Evolutionary conservation across 2,329 filamentous ascomycete species (phyloP).

Genomic region (Lasiodiplodia hormozganensis): DNA sequence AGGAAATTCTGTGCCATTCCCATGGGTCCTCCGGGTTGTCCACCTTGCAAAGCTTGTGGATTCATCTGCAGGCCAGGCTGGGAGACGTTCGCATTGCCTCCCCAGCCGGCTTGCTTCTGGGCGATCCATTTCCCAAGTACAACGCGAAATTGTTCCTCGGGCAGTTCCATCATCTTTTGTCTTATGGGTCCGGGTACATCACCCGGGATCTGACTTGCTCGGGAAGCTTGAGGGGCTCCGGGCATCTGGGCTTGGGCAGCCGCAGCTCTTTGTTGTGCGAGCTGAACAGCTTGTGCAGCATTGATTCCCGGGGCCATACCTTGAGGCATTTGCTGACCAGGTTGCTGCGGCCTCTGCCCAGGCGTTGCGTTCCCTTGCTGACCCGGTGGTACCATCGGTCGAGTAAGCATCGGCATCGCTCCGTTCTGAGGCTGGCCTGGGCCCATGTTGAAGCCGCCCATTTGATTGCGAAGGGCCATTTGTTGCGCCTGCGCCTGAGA

Average conservation of each 20-base stretch:
- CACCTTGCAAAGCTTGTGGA: conserved; percentile 36
- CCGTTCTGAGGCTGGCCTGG: conserved; percentile 48
- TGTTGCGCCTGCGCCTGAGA: conserved; percentile 36
- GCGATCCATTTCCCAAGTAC: conserved; percentile 10
- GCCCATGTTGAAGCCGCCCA: conserved; percentile 53
- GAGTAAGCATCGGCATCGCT: conserved; percentile 58
- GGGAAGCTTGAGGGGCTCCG: conserved; percentile 41
- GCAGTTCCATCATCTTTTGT: conserved; percentile 43
- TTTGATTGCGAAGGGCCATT: conserved; percentile 53
- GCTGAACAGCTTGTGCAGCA: conserved; percentile 41
- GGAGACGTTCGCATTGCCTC: conserved; percentile 6
- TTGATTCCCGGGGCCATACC: conserved; percentile 34
- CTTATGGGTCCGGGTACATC: conserved; percentile 41
- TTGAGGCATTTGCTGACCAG: conserved; percentile 46
- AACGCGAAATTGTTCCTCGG: conserved; percentile 42
- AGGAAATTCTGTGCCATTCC: conserved; percentile 37
- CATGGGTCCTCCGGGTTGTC: conserved; percentile 39
- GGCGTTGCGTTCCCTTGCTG: conserved; percentile 47
- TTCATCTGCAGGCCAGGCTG: conserved; percentile 44
- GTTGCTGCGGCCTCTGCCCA: conserved; percentile 44
- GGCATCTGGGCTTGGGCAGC: conserved; percentile 36
- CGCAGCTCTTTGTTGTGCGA: conserved; percentile 44
- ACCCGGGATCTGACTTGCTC: conserved; percentile 42
- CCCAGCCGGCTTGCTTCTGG: conserved; percentile 7
- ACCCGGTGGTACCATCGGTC: conserved; percentile 55